Evolutionary conservation across 768 basidiomycete species (phyloP), one percentile per base, ranked within the genome.

Genomic region (Tephrocybe rancida): DNA sequence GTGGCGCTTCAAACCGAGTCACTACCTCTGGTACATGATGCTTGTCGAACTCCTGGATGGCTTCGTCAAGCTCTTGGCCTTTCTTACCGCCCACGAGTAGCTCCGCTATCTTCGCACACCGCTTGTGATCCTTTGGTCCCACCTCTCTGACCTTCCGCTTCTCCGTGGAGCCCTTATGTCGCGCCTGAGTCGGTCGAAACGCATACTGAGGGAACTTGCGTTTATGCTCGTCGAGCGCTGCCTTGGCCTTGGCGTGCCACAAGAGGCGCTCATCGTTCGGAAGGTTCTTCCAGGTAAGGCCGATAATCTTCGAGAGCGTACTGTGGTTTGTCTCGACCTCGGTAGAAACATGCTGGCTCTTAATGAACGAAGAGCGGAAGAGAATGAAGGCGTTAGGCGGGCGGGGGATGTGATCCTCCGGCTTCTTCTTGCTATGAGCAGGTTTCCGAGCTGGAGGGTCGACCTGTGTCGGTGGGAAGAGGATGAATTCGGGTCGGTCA

Each of bases 341-440:
- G 7, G 86, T 82, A 8, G 88, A 84, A 58, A 92, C 88, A 60
- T 87, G 87, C 61, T 88, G 85, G 60, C 75, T 80, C 72, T 88
- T 88, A 68, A 91, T 88, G 70, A 91, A 91, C 0, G 86, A 85
- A 0, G 88, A 88, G 56, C 90, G 86, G 77, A 92, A 92, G 62
- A 92, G 80, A 64, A 92, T 92, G 73, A 92, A 92, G 22, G 90
- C 90, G 63, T 92, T 92, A 2, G 90, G 88, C 1, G 90, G 90
- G 38, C 90, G 87, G 16, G 90, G 90, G 57, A 92, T 88, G 66
- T 91, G 87, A 58, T 87, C 81, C 24, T 84, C 82, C 13, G 83
- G 80, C 65, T 86, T 87, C 71, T 88, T 87, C 75, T 83, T 87
- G 43, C 79, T 73, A 61, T 89, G 88, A 0, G 79, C 77, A 5